Evolutionary conservation across 768 basidiomycete species (phyloP).

Genomic region (Phanerodontia chrysosporium): DNA sequence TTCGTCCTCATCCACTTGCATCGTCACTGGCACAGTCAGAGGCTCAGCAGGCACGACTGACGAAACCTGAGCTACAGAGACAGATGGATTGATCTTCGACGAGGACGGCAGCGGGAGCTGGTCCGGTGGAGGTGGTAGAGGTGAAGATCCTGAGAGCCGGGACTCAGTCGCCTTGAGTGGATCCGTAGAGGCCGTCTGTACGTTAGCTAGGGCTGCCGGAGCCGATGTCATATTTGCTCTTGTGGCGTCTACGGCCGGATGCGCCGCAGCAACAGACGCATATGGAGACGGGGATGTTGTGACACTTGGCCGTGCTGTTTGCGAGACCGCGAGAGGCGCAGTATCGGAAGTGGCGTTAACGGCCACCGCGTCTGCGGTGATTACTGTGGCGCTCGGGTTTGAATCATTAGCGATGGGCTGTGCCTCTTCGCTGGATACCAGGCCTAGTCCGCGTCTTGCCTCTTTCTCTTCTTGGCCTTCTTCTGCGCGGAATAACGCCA

Average conservation of each 20-base stretch:
- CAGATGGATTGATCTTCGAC: not conserved
- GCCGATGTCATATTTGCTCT: not conserved
- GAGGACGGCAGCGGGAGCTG: not conserved
- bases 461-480: slow-evolving; percentile 61
- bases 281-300: not conserved
- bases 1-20: slow-evolving; percentile 46
- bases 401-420: not conserved
- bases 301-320: not conserved
- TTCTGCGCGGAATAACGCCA: slow-evolving; percentile 59
- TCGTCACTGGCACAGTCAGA: not conserved
- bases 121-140: slow-evolving; percentile 5
- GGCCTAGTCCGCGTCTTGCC: slow-evolving; percentile 36
- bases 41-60: not conserved
- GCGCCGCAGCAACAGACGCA: not conserved
- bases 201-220: not conserved
- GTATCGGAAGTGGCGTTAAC: not conserved
- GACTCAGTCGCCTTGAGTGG: not conserved
- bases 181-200: not conserved
- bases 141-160: not conserved
- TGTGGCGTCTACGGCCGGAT: not conserved
- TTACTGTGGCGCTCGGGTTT: not conserved
- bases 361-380: not conserved
- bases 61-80: not conserved
- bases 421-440: slow-evolving; percentile 24
- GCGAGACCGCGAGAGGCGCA: not conserved